Evolutionary conservation across 257 asterid genomes (phyloP).

Genomic region (Phtheirospermum japonicum): DNA sequence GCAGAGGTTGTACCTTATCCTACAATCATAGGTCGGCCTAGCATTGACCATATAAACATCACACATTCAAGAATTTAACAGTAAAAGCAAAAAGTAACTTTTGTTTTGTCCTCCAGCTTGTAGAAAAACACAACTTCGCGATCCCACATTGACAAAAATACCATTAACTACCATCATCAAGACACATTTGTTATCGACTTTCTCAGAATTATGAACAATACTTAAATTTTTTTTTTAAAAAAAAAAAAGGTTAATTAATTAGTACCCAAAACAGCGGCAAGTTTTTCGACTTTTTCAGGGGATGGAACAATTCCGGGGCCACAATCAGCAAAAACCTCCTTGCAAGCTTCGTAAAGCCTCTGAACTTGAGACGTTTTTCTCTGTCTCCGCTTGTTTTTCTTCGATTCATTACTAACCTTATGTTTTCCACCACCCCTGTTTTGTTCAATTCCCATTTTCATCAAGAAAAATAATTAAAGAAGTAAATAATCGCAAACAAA

Average conservation of each 20-base stretch:
- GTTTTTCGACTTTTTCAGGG: conserved; percentile 58
- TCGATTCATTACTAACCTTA: conserved; percentile 46
- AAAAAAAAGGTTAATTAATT: not conserved
- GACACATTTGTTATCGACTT: not conserved
- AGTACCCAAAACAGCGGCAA: conserved; percentile 69
- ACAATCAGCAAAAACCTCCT: conserved; percentile 72
- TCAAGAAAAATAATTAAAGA: conserved; percentile 9
- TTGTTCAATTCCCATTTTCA: conserved; percentile 67
- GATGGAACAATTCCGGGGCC: conserved; percentile 83
- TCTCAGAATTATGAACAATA: not conserved
- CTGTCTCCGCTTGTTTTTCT: conserved; percentile 43
- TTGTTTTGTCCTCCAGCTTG: too few species aligned
- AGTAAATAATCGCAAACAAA: not conserved
- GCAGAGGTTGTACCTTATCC: not conserved
- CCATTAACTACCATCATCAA: conserved; percentile 2
- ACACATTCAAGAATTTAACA: not conserved
- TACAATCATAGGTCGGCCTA: not conserved
- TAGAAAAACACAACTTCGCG: not conserved
- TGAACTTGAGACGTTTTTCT: conserved; percentile 53
- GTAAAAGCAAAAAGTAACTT: not conserved
- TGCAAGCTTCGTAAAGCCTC: conserved; percentile 69
- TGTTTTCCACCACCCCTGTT: conserved; percentile 48
- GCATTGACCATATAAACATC: not conserved
- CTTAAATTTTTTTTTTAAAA: not conserved
- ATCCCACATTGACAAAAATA: conserved; percentile 22